Percentiles rank a stretch among this genome's conserved stretches.
Conservation (phyloP, 208 protist species). For the Leishmania braziliensis region DNA sequence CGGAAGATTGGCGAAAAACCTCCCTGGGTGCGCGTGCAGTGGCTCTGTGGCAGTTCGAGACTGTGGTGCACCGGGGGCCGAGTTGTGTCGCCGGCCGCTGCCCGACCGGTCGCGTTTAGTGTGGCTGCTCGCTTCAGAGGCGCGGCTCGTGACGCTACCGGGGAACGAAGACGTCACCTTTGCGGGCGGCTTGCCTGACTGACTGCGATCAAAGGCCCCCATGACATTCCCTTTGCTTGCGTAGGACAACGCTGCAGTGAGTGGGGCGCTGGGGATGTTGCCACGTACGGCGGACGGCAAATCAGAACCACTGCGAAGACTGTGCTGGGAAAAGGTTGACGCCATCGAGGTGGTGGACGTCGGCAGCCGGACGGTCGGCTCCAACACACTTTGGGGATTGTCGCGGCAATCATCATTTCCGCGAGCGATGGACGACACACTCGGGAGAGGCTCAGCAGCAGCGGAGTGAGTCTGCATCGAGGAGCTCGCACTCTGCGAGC, state of each 20-base stretch:
- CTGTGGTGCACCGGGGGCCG: neutral
- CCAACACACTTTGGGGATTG: neutral
- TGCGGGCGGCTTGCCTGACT: neutral
- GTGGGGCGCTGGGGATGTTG: neutral
- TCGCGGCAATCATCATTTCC: neutral
- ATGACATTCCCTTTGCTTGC: neutral
- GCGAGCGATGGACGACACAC: conserved; percentile 3
- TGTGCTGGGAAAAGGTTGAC: neutral
- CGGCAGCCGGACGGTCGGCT: neutral
- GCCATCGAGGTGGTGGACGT: neutral
- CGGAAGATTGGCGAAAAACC: conserved; percentile 12
- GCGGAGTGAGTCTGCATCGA: neutral
- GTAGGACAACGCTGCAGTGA: neutral
- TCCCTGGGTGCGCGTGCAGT: neutral
- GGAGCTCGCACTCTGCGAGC: conserved; percentile 4
- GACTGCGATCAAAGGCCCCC: neutral
- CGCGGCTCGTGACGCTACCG: neutral
- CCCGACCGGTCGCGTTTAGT: neutral
- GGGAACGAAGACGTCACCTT: neutral
- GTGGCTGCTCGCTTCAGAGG: neutral
- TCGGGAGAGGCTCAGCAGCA: neutral
- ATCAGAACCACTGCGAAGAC: neutral
- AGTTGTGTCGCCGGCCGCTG: neutral
- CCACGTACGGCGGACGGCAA: neutral
- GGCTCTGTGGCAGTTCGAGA: neutral